A percentile compares a stretch with the other conserved stretches of the same genome.
Evolutionary conservation across 2,329 filamentous ascomycete species (phyloP).

Genomic region (Coleophoma eucalyptorum): DNA sequence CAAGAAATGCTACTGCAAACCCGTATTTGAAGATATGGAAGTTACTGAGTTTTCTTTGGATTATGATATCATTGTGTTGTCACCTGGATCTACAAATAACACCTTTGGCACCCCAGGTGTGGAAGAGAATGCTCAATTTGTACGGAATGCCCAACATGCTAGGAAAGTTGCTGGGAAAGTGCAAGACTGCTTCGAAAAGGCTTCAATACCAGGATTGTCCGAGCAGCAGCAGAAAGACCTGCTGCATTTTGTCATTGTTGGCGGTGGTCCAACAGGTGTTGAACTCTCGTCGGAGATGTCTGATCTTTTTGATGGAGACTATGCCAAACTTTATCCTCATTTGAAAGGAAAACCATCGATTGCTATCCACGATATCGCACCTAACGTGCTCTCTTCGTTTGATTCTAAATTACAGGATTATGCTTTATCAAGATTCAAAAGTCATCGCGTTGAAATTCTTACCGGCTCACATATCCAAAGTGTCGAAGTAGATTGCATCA

Average conservation of each 20-base stretch:
- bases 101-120: slow-evolving; percentile 19
- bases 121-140: slow-evolving; percentile 14
- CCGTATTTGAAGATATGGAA: slow-evolving; percentile 27
- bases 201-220: slow-evolving; percentile 56
- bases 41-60: slow-evolving; percentile 28
- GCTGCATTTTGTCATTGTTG: slow-evolving; percentile 70
- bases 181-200: slow-evolving; percentile 52
- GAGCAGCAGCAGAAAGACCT: slow-evolving; percentile 52
- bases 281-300: slow-evolving; percentile 37
- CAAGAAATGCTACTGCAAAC: slow-evolving; percentile 30
- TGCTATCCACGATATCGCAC: slow-evolving; percentile 39
- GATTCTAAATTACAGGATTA: slow-evolving; percentile 37
- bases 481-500: slow-evolving; percentile 8
- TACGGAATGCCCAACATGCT: slow-evolving; percentile 23
- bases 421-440: slow-evolving; percentile 31
- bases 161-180: slow-evolving; percentile 22
- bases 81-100: slow-evolving; percentile 32
- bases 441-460: slow-evolving; percentile 32
- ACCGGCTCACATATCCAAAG: slow-evolving; percentile 22
- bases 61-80: slow-evolving; percentile 37
- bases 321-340: slow-evolving; percentile 34
- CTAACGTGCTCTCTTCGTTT: slow-evolving; percentile 34
- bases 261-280: slow-evolving; percentile 61
- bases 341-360: slow-evolving; percentile 34
- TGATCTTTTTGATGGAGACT: slow-evolving; percentile 35